A percentile compares a stretch with the other conserved stretches of the same genome.
These are phyloP conservation scores for Aspergillus latus DNA, from an alignment of 2,329 filamentous ascomycete genomes.

Conservation along the genomic window DNA sequence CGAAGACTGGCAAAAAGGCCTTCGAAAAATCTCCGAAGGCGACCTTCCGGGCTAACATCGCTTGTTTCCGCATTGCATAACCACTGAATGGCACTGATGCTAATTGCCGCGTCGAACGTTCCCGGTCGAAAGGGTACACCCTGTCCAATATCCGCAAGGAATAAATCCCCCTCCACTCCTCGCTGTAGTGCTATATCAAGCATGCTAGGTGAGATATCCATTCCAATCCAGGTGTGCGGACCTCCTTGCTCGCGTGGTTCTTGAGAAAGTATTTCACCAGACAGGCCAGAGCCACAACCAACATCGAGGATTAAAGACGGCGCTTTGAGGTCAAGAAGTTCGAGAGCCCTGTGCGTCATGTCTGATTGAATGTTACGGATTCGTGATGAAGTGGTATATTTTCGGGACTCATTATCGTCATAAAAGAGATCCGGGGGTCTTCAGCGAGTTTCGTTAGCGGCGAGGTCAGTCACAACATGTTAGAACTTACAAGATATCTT, in stretches of 20 bases:
- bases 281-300: slow-evolving; percentile 93
- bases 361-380: slow-evolving; percentile 93
- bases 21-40: slow-evolving; percentile 85
- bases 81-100: slow-evolving; percentile 97
- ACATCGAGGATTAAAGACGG: slow-evolving; percentile 92
- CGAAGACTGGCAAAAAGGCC: slow-evolving; percentile 81
- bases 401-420: slow-evolving; percentile 90
- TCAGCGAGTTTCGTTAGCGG: slow-evolving; percentile 18
- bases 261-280: slow-evolving; percentile 87
- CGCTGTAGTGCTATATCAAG: slow-evolving; percentile 89
- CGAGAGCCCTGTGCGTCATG: slow-evolving; percentile 92
- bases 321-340: slow-evolving; percentile 75
- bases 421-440: slow-evolving; percentile 97
- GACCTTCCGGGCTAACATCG: slow-evolving; percentile 75
- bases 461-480: background rate
- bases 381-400: slow-evolving; percentile 94
- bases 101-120: slow-evolving; percentile 91
- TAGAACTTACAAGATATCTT: slow-evolving; percentile 77
- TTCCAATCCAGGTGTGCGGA: slow-evolving; percentile 93
- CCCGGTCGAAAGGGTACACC: slow-evolving; percentile 91
- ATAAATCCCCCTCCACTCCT: slow-evolving; percentile 89
- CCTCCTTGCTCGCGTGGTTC: slow-evolving; percentile 69
- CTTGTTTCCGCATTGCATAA: slow-evolving; percentile 91
- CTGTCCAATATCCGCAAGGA: slow-evolving; percentile 92
- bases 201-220: slow-evolving; percentile 96